phyloP scores from a whole-genome alignment of 352 stramenopile genomes.

The Globisporangium echinulatum region DNA sequence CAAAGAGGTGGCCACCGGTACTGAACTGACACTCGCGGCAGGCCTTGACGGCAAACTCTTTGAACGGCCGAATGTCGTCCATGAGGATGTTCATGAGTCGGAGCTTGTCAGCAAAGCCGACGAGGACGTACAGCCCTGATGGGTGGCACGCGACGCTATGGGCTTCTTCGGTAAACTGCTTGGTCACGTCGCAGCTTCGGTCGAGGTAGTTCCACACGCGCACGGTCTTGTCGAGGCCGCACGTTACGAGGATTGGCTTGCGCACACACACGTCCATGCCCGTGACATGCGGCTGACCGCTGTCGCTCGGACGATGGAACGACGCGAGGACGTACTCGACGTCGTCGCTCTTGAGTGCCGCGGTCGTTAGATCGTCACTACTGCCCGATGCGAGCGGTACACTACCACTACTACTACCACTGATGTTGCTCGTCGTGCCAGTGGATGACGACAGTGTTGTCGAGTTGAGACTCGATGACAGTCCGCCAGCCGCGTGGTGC shows the following conservation, averaged over 20 bases:
- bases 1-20: constrained; percentile 90
- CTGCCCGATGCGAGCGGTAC: constrained; percentile 3
- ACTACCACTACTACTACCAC: constrained; percentile 3
- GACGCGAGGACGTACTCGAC: constrained; percentile 62
- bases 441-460: too few species aligned
- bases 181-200: constrained; percentile 79
- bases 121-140: constrained; percentile 84
- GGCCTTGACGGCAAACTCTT: constrained; percentile 81
- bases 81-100: constrained; percentile 90
- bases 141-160: constrained; percentile 88
- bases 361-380: constrained; percentile 14
- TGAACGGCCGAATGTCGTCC: constrained; percentile 84
- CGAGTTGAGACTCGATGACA: constrained; percentile 5
- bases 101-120: constrained; percentile 89
- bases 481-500: constrained; percentile 20
- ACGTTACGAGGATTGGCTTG: constrained; percentile 90
- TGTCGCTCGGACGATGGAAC: constrained; percentile 68
- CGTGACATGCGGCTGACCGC: constrained; percentile 53
- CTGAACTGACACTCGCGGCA: constrained; percentile 81
- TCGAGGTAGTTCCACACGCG: constrained; percentile 94
- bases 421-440: not conserved
- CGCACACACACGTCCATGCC: constrained; percentile 91
- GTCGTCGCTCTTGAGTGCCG: constrained; percentile 45
- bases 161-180: constrained; percentile 86
- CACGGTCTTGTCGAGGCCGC: constrained; percentile 82